These are phyloP conservation scores for Raphanus raphanistrum DNA, from an alignment of 345 rosid genomes.

Conservation along the genomic window DNA sequence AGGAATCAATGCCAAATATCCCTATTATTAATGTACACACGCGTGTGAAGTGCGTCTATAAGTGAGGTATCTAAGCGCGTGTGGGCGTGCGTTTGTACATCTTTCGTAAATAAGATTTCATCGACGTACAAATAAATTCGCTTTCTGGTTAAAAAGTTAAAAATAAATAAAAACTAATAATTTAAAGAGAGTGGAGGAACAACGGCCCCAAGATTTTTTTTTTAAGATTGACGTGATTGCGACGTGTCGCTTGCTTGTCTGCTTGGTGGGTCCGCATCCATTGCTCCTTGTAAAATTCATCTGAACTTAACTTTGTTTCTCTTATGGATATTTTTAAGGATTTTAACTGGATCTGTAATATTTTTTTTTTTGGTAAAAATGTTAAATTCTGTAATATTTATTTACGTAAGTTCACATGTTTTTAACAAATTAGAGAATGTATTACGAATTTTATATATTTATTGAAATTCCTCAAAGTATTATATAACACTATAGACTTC, in stretches of 20 bases:
- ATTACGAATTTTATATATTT: background rate
- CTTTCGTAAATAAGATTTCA: conserved; percentile 20
- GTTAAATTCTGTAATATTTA: background rate
- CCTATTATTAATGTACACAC: background rate
- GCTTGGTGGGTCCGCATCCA: conserved; percentile 7
- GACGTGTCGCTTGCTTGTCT: conserved; percentile 43
- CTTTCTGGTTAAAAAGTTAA: conserved; percentile 20
- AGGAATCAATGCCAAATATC: background rate
- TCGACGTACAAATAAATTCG: conserved; percentile 26
- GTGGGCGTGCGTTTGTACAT: conserved; percentile 13
- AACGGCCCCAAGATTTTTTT: conserved; percentile 31
- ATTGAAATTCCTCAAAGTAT: background rate
- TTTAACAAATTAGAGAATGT: background rate
- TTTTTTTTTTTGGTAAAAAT: no score
- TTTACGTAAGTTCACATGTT: background rate
- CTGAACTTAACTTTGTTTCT: background rate
- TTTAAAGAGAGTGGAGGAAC: conserved; percentile 30
- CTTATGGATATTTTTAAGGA: background rate
- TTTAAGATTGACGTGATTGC: conserved; percentile 34
- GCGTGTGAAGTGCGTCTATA: background rate
- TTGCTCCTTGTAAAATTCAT: background rate
- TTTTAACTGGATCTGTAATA: background rate
- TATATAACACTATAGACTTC: no score
- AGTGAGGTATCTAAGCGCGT: conserved; percentile 8
- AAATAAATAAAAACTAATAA: background rate